These are phyloP conservation scores for Stenocarpella maydis DNA, from an alignment of 2,329 filamentous ascomycete genomes.

Conservation along the genomic window DNA sequence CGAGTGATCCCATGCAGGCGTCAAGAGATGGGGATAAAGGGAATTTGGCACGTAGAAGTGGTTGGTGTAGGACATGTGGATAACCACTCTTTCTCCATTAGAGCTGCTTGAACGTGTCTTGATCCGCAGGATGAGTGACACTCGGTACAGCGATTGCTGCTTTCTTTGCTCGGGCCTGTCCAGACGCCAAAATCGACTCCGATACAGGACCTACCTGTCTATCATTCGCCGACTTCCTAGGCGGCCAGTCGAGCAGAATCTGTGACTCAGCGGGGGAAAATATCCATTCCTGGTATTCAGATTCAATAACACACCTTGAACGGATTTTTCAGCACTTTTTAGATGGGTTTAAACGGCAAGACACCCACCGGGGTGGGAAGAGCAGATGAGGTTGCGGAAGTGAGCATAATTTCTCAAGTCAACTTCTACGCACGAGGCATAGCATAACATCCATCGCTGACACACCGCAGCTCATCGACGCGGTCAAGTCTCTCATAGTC, in stretches of 20 bases:
- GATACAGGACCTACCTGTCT: slow-evolving; percentile 11
- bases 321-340: not conserved
- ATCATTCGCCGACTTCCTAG: slow-evolving; percentile 1
- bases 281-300: not conserved
- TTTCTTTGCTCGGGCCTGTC: not conserved
- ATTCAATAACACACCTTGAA: not conserved
- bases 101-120: not conserved
- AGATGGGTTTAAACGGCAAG: slow-evolving; percentile 9
- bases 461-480: slow-evolving; percentile 66
- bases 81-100: no score
- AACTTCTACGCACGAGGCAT: not conserved
- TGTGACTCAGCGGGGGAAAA: not conserved
- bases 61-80: not conserved
- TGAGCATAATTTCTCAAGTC: not conserved
- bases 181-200: slow-evolving; percentile 4
- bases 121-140: not conserved
- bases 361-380: not conserved
- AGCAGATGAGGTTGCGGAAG: slow-evolving; percentile 18
- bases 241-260: slow-evolving; percentile 8
- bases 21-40: not conserved
- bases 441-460: slow-evolving; percentile 23
- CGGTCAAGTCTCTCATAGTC: slow-evolving; percentile 73
- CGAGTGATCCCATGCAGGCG: not conserved
- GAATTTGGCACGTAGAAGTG: not conserved
- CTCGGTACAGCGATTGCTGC: not conserved